Percentiles rank a stretch among this genome's conserved stretches.
These are phyloP conservation scores for Coccinonectria pachysandricola DNA, from an alignment of 2,329 filamentous ascomycete species.

Conservation along the genomic window DNA sequence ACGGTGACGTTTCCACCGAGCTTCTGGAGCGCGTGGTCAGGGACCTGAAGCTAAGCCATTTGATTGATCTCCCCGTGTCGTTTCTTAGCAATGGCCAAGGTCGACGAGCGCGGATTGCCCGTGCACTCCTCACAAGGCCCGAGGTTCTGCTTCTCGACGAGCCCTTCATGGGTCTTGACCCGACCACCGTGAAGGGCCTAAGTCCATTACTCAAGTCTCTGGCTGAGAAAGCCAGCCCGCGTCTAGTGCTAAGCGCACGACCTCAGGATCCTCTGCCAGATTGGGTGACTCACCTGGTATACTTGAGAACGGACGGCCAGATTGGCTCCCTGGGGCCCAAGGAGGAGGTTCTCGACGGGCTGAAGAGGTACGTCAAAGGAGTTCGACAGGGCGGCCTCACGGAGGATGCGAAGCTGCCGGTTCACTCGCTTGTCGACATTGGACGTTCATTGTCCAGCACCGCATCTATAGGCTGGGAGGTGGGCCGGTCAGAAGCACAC, in stretches of 20 bases:
- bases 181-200: constrained; percentile 62
- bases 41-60: constrained; percentile 56
- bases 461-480: too few relatives aligned
- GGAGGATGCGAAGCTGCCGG: constrained; percentile 39
- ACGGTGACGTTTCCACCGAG: constrained; percentile 36
- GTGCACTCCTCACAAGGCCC: constrained; percentile 67
- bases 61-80: constrained; percentile 73
- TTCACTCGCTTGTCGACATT: constrained; percentile 39
- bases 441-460: constrained; percentile 31
- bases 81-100: constrained; percentile 94
- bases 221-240: constrained; percentile 55
- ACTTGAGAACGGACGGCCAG: constrained; percentile 57
- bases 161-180: constrained; percentile 93
- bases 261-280: constrained; percentile 80
- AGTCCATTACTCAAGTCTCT: constrained; percentile 61
- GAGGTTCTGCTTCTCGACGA: constrained; percentile 83
- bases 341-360: constrained; percentile 45
- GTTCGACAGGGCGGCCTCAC: constrained; percentile 32
- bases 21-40: constrained; percentile 53
- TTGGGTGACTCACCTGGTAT: constrained; percentile 81
- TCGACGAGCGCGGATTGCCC: constrained; percentile 75
- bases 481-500: constrained; percentile 5
- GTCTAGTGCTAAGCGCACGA: constrained; percentile 66
- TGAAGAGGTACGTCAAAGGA: constrained; percentile 37
- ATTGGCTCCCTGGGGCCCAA: constrained; percentile 57